phyloP scores from a whole-genome alignment of 169 alveolate species.

The Plasmodium gaboni region DNA sequence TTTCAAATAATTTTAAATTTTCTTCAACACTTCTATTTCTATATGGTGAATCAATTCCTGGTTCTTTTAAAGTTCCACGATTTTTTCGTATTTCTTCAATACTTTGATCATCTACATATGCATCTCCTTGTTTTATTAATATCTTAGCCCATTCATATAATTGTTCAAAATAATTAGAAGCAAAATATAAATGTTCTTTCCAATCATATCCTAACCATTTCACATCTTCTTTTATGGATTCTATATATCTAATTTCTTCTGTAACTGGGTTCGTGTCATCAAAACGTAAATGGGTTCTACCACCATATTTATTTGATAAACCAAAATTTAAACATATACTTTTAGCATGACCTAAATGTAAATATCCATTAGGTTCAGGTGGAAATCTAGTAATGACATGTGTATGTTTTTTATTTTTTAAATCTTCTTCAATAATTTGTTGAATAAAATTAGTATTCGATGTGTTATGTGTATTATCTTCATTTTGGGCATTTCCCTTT shows the following conservation, averaged over 20 bases:
- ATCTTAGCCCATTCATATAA: slow-evolving; percentile 96
- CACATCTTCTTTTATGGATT: slow-evolving; percentile 93
- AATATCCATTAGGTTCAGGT: slow-evolving; percentile 99
- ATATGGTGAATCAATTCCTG: slow-evolving; percentile 93
- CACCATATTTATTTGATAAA: slow-evolving; percentile 93
- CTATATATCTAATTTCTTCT: slow-evolving; percentile 96
- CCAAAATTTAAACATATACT: slow-evolving; percentile 98
- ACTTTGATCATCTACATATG: slow-evolving; percentile 97
- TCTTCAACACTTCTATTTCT: slow-evolving; percentile 97
- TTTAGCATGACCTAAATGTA: slow-evolving; percentile 99
- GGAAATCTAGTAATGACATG: slow-evolving; percentile 97
- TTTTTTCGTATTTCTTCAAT: slow-evolving; percentile 93
- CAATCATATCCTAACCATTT: slow-evolving; percentile 98
- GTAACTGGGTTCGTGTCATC: slow-evolving; percentile 99
- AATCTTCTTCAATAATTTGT: slow-evolving; percentile 88
- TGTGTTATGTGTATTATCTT: slow-evolving; percentile 22
- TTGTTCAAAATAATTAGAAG: slow-evolving; percentile 98
- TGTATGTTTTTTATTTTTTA: slow-evolving; percentile 83
- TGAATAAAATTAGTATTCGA: slow-evolving; percentile 83
- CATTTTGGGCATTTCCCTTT: background rate
- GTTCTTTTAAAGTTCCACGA: slow-evolving; percentile 91
- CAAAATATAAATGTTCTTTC: slow-evolving; percentile 94
- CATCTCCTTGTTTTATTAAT: slow-evolving; percentile 96
- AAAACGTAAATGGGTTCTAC: slow-evolving; percentile 96
- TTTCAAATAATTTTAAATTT: slow-evolving; percentile 94